Evolutionary conservation across 495 filamentous ascomycete genomes (phyloP).

Genomic region (Xylona heveae): DNA sequence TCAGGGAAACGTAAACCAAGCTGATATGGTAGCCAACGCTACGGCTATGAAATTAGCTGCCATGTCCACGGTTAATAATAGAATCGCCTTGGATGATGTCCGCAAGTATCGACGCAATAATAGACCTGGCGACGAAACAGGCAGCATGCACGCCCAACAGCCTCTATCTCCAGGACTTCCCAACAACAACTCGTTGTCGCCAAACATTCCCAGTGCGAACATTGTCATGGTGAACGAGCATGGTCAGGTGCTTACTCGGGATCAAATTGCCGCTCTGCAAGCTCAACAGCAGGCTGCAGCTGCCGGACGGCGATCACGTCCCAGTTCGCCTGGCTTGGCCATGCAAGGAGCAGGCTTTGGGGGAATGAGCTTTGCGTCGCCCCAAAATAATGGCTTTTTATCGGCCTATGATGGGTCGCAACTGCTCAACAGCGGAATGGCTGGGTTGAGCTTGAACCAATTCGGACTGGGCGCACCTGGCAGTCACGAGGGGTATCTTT

Average conservation of each 20-base stretch:
- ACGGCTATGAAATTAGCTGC: slow-evolving; percentile 98
- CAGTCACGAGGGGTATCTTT: slow-evolving; percentile 70
- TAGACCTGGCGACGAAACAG: slow-evolving; percentile 54
- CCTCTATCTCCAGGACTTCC: slow-evolving; percentile 29
- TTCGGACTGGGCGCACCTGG: slow-evolving; percentile 38
- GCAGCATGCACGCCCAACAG: slow-evolving; percentile 19
- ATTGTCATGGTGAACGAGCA: slow-evolving; percentile 81
- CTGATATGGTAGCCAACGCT: slow-evolving; percentile 96
- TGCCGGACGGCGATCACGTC: slow-evolving; percentile 66
- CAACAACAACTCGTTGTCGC: too few species aligned
- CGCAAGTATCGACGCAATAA: slow-evolving; percentile 82
- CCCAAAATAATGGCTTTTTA: slow-evolving; percentile 90
- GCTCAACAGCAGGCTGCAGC: slow-evolving; percentile 54
- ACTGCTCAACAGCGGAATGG: slow-evolving; percentile 53
- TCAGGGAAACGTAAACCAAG: slow-evolving; percentile 39
- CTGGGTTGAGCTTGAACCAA: slow-evolving; percentile 49
- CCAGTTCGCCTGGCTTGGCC: slow-evolving; percentile 75
- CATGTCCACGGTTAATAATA: slow-evolving; percentile 92
- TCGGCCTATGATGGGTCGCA: slow-evolving; percentile 68
- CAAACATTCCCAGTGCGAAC: slow-evolving; percentile 38
- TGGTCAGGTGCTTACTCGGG: slow-evolving; percentile 65
- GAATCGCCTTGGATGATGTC: slow-evolving; percentile 88
- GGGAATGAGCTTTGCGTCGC: slow-evolving; percentile 58
- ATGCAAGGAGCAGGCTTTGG: slow-evolving; percentile 49
- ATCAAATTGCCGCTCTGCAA: slow-evolving; percentile 74